Conservation (phyloP, 1,284 basidiomycete species). For the Phylloporus gajari region DNA sequence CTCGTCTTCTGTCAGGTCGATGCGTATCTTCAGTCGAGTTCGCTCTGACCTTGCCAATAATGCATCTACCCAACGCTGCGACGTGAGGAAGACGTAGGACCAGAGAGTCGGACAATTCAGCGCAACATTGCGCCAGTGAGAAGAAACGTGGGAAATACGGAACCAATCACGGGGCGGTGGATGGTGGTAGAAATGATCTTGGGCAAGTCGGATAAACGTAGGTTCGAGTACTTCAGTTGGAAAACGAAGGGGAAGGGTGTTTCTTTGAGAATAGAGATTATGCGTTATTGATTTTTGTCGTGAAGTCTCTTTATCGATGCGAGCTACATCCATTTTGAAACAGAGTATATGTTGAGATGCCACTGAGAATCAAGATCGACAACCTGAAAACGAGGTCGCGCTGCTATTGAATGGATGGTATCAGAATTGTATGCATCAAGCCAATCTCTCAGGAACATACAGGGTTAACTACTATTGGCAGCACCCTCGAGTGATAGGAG, state of each 20-base stretch:
- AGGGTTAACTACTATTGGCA: too few species aligned
- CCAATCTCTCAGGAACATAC: too few species aligned
- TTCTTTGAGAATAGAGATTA: slow-evolving; percentile 34
- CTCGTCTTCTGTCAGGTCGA: too few species aligned
- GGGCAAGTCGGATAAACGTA: neutral
- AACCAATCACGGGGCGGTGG: too few species aligned
- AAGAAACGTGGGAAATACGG: neutral
- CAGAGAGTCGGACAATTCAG: neutral
- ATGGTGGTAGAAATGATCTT: neutral
- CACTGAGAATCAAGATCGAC: too few species aligned
- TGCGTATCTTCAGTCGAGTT: too few species aligned
- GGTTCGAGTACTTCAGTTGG: slow-evolving; percentile 22
- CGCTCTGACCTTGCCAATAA: neutral
- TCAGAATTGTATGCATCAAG: too few species aligned
- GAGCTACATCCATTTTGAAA: neutral
- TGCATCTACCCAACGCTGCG: neutral
- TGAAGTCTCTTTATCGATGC: neutral
- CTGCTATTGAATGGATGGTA: too few species aligned
- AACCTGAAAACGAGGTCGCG: too few species aligned
- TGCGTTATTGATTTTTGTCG: neutral
- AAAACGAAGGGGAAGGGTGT: slow-evolving; percentile 36
- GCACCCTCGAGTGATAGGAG: too few species aligned
- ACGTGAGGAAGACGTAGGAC: slow-evolving; percentile 1
- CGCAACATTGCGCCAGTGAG: neutral
- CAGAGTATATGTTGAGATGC: too few species aligned